phyloP scores from a whole-genome alignment of 371 early-diverging fungal genomes.

The Mortierella sp. region DNA sequence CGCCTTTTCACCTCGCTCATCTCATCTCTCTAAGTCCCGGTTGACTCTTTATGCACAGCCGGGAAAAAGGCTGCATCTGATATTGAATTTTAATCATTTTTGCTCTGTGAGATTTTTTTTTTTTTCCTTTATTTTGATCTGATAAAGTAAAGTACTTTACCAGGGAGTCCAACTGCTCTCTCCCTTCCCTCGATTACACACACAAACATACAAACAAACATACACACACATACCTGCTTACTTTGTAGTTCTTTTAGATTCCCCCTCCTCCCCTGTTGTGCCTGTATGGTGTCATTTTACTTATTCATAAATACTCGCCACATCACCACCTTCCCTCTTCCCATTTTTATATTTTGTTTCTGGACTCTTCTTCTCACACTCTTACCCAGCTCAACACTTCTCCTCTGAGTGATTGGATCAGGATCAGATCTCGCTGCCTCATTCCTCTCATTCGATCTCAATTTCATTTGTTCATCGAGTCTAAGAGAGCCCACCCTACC shows the following conservation, averaged over 20 bases:
- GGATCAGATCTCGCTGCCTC: conserved; percentile 8
- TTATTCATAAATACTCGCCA: conserved; percentile 31
- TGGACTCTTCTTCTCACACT: background rate
- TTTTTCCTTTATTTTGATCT: conserved; percentile 2
- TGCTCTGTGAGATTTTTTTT: background rate
- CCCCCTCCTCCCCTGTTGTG: background rate
- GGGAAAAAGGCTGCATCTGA: conserved; percentile 10
- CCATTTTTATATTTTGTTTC: conserved; percentile 1
- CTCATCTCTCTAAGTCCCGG: background rate
- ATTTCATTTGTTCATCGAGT: background rate
- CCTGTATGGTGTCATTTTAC: background rate
- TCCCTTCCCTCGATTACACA: background rate
- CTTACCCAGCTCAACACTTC: background rate
- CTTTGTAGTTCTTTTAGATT: background rate
- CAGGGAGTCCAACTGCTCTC: background rate
- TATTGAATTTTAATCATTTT: conserved; percentile 10
- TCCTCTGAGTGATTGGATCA: conserved; percentile 16
- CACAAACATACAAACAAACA: background rate
- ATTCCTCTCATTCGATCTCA: background rate
- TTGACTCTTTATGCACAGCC: background rate
- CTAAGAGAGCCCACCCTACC: background rate
- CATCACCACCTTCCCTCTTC: background rate
- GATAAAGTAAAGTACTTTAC: conserved; percentile 16
- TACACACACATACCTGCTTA: background rate
- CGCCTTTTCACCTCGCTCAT: background rate